Evolutionary conservation across 208 protist genomes (phyloP), one percentile per base, ranked within the genome.

Genomic region (Leishmania braziliensis): DNA sequence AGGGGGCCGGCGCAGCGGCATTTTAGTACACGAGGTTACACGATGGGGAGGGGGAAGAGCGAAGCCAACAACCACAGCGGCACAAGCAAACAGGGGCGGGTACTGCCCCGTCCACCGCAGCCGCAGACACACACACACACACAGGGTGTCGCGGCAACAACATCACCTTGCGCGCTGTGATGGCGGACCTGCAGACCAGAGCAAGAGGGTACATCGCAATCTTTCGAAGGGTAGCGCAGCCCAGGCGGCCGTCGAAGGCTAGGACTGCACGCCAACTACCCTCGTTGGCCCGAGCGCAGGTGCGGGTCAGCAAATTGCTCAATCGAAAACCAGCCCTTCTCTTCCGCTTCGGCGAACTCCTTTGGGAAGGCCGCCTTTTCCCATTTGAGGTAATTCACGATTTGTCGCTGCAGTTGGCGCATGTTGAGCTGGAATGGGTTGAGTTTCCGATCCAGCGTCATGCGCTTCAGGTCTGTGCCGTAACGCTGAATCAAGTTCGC

Each of bases 401-500:
- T 89, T 68, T 95, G 92, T 2, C 89, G 86, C 84, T 97, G 93
- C 79, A 97, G 88, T 86, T 97, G 93, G 20, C 93, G 92, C 50
- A 86, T 86, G 77, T 95, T 97, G 26, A 97, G 91, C 77, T 97
- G 93, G 79, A 95, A 95, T 1, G 93, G 93, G 80, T 97, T 97
- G 9, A 95, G 86, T 85, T 93, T 92, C 23, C 75, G 77, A 78
- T 97, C 93, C 29, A 95, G 82, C 46, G 91, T 92, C 93, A 97
- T 97, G 62, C 90, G 89, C 86, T 93, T 95, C 58, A 95, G 79
- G 70, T 97, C 89, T 5, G 88, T 95, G 81, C 89, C 90, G 81
- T 97, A 90, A 29, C 83, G 83, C 48, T 89, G 80, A 29, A 97
- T 91, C 26, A 97, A 80, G 53, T 93, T 94, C 29, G 84, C 87